These are phyloP conservation scores for Nakaseomyces delphensis DNA, from an alignment of 1,139 yeast species.

Conservation along the genomic window DNA sequence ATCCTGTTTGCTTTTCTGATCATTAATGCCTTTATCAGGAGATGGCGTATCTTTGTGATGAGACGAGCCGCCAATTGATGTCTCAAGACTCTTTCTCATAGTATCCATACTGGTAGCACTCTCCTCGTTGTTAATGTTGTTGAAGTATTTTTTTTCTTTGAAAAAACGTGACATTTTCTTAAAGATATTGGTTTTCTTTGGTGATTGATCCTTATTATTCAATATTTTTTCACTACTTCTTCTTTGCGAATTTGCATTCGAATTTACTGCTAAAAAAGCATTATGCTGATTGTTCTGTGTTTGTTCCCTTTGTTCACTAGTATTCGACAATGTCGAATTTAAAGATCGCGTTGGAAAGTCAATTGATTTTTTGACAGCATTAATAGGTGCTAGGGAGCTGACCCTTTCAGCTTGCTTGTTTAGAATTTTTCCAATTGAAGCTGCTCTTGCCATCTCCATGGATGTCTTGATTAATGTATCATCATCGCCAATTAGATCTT, in stretches of 20 bases:
- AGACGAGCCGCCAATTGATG: slow-evolving; percentile 1
- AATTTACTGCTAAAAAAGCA: neutral
- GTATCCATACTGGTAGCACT: slow-evolving; percentile 4
- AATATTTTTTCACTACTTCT: neutral
- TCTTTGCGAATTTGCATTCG: neutral
- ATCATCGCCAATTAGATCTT: slow-evolving; percentile 7
- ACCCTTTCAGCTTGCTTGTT: slow-evolving; percentile 12
- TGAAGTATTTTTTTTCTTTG: slow-evolving; percentile 14
- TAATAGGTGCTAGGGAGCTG: slow-evolving; percentile 4
- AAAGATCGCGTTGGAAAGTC: slow-evolving; percentile 2
- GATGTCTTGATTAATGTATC: slow-evolving; percentile 11
- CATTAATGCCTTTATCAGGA: slow-evolving; percentile 1
- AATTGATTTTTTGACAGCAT: slow-evolving; percentile 5
- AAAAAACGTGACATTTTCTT: slow-evolving; percentile 21
- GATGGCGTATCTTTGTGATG: slow-evolving; percentile 1
- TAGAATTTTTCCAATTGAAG: slow-evolving; percentile 13
- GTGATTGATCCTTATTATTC: slow-evolving; percentile 2
- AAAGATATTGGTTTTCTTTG: slow-evolving; percentile 10
- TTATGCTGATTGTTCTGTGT: neutral
- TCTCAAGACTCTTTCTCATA: slow-evolving; percentile 4
- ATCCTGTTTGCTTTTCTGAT: neutral
- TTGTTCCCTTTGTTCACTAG: neutral
- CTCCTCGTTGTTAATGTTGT: slow-evolving; percentile 2
- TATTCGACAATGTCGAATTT: neutral
- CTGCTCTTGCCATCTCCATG: slow-evolving; percentile 12